A percentile compares a stretch with the other conserved stretches of the same genome.
Evolutionary conservation across 192 early-diverging fungal species (phyloP).

Genomic region (Dispira parvispora): DNA sequence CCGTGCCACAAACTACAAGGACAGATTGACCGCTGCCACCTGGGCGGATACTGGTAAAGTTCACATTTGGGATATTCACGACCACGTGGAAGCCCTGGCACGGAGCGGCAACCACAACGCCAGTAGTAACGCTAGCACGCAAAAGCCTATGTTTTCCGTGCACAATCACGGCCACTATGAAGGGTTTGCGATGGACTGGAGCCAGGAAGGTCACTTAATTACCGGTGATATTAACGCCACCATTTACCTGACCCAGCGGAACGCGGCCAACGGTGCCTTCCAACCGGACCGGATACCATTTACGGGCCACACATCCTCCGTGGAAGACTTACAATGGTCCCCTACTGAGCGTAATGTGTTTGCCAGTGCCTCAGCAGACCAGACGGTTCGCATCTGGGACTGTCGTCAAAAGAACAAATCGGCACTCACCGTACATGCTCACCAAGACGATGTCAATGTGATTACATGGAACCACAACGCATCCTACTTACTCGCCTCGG

Average conservation of each 20-base stretch:
- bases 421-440: constrained; percentile 66
- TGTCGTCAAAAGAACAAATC: constrained; percentile 54
- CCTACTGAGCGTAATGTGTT: constrained; percentile 79
- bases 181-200: constrained; percentile 97
- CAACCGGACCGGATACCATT: constrained; percentile 60
- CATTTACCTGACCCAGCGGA: constrained; percentile 68
- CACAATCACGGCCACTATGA: constrained; percentile 68
- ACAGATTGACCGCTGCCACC: constrained; percentile 67
- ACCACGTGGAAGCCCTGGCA: constrained; percentile 57
- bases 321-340: constrained; percentile 98
- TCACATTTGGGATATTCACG: constrained; percentile 76
- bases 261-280: constrained; percentile 39
- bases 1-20: constrained; percentile 34
- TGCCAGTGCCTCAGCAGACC: constrained; percentile 80
- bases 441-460: constrained; percentile 86
- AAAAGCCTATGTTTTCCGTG: constrained; percentile 63
- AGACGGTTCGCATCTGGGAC: constrained; percentile 93
- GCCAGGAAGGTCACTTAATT: constrained; percentile 47
- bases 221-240: constrained; percentile 67
- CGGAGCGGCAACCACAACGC: constrained; percentile 54
- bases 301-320: constrained; percentile 64
- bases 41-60: constrained; percentile 96
- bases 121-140: constrained; percentile 20
- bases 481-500: constrained; percentile 79
- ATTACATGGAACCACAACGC: constrained; percentile 86